Percentiles rank a stretch among this genome's conserved stretches.
These are phyloP conservation scores for Pontederia crassipes DNA, from an alignment of 176 grass and related monocot species.

Conservation along the genomic window DNA sequence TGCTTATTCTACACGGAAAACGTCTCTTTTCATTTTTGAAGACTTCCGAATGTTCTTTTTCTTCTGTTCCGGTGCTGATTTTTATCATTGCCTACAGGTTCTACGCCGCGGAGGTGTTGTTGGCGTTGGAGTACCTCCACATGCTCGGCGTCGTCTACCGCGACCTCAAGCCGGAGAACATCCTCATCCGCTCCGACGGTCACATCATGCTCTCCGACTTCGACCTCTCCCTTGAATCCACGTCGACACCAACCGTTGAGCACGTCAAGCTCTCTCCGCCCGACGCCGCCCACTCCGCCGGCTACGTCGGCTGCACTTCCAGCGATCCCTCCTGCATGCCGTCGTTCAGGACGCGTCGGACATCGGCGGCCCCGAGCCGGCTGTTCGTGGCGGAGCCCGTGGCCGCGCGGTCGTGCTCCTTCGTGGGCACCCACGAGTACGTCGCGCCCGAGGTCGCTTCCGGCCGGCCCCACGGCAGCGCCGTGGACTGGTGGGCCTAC, in stretches of 20 bases:
- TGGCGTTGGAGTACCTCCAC: slow-evolving; percentile 90
- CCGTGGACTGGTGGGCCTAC: slow-evolving; percentile 96
- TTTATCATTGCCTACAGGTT: slow-evolving; percentile 26
- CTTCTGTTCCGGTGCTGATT: not conserved
- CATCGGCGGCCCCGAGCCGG: slow-evolving; percentile 2
- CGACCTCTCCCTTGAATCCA: slow-evolving; percentile 92
- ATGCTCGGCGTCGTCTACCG: slow-evolving; percentile 99
- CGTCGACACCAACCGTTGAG: slow-evolving; percentile 56
- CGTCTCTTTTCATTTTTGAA: not conserved
- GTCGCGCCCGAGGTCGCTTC: slow-evolving; percentile 73
- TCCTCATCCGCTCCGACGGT: slow-evolving; percentile 80
- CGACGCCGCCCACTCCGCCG: too few species aligned
- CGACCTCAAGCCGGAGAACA: slow-evolving; percentile 97
- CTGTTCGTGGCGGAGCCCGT: slow-evolving; percentile 80
- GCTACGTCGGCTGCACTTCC: not conserved
- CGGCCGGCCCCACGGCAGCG: slow-evolving; percentile 69
- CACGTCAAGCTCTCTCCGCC: not conserved
- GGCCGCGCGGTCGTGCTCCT: slow-evolving; percentile 62
- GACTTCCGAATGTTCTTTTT: not conserved
- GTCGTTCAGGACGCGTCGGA: slow-evolving; percentile 19
- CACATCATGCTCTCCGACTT: slow-evolving; percentile 99
- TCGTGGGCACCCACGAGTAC: slow-evolving; percentile 96
- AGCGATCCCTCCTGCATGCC: slow-evolving; percentile 46
- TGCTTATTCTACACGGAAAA: not conserved
- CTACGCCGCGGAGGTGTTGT: slow-evolving; percentile 87